Base-by-base conservation (phyloP, 495 filamentous ascomycete species). In the Physcia stellaris region DNA sequence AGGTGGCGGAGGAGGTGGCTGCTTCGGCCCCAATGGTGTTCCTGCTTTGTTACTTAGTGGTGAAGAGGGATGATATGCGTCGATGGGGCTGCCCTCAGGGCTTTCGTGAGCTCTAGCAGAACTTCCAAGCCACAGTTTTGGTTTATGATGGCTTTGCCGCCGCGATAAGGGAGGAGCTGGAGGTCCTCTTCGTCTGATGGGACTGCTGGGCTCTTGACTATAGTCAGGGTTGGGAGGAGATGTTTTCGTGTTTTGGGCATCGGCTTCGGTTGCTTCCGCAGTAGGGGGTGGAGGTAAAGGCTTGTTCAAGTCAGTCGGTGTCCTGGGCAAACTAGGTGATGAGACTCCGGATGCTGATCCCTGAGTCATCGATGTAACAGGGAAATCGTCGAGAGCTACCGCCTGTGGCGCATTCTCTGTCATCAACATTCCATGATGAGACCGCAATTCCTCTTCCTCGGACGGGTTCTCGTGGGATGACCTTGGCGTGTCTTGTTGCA, bases 371-470 rank as follows among this genome's bases (percentile, higher is more conserved):
- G 46, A 43, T 16, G 46, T 32, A 11, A 52, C 57, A 24, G 54
- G 43, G 18, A 54, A 32, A 37, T 48, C 46, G 36, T 52, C 48
- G 32, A 49, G 47, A 23, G 62, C 46, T 30, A 53, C 44, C 12
- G 48, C 37, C 28, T 45, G 42, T 35, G 41, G 41, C 35, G 48
- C 33, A 46, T 48, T 49, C 33, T 48, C 23, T 44, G 61, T 71
- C 30, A 83, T 80, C n/a, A 73, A 57, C 51, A 76, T 80, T 4
- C 80, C 80, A 57, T 81, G 78, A 39, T 77, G 70, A 13, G 61
- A 59, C 26, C 58, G 62, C 15, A 57, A 53, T 24, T 57, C 58
- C 38, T 61, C 58, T 6, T 60, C 53, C 32, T 50, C 44, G 29
- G 50, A 39, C 2, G 57, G 59, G 13, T 54, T 54, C 26, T 64